phyloP scores from a whole-genome alignment of 352 stramenopile genomes.

The Pythium folliculosum region DNA sequence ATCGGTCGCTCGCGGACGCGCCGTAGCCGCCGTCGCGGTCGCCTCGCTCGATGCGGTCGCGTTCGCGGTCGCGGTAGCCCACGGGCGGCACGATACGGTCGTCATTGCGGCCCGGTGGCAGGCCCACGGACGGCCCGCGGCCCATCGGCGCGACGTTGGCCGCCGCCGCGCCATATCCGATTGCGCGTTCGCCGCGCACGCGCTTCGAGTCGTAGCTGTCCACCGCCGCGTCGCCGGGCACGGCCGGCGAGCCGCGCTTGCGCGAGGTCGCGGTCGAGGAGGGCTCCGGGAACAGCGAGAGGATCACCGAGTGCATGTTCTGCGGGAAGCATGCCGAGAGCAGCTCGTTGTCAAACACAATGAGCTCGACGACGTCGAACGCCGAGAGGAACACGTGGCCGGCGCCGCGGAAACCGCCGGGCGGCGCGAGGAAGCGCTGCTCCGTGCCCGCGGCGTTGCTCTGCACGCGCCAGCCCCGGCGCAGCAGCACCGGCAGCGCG shows the following conservation, averaged over 20 bases:
- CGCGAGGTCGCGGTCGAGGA: constrained; percentile 9
- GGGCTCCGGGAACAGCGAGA: constrained; percentile 61
- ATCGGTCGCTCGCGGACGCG: constrained; percentile 17
- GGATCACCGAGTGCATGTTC: constrained; percentile 73
- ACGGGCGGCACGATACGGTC: constrained; percentile 21
- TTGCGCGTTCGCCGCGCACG: constrained; percentile 23
- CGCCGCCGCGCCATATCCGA: constrained; percentile 8
- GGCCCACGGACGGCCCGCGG: constrained; percentile 16
- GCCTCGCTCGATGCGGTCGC: constrained; percentile 1
- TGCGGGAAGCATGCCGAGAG: constrained; percentile 63
- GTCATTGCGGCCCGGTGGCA: constrained; percentile 11
- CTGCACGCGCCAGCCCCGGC: constrained; percentile 67
- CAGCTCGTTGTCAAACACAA: constrained; percentile 64
- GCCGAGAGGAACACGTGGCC: constrained; percentile 53
- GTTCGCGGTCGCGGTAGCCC: constrained; percentile 21
- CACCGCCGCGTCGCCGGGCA: background rate
- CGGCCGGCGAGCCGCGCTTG: constrained; percentile 28
- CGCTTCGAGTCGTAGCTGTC: constrained; percentile 41
- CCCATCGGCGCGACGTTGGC: constrained; percentile 15
- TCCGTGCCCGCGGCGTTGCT: constrained; percentile 35
- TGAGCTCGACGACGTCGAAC: constrained; percentile 75
- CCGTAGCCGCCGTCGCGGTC: constrained; percentile 14
- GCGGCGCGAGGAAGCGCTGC: constrained; percentile 45
- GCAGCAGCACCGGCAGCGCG: constrained; percentile 61
- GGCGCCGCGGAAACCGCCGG: constrained; percentile 30